Evolutionary conservation across 345 rosid genomes (phyloP).

Genomic region (Camelina hispida): DNA sequence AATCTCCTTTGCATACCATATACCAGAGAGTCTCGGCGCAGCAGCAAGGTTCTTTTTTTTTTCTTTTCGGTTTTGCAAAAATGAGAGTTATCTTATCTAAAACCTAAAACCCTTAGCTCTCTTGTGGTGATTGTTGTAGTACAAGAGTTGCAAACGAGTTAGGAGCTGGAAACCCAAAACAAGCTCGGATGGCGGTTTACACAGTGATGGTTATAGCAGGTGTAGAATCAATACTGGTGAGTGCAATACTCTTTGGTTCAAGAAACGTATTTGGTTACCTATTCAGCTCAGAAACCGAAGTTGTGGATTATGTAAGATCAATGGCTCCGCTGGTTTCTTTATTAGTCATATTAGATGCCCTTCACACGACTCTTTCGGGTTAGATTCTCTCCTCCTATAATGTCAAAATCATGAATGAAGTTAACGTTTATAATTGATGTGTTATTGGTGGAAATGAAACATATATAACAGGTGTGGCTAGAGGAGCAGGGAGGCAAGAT

Average conservation of each 20-base stretch:
- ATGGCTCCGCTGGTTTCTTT: conserved; percentile 42
- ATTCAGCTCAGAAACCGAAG: conserved; percentile 45
- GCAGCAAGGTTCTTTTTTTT: conserved; percentile 58
- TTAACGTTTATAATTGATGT: not conserved
- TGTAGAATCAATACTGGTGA: conserved; percentile 39
- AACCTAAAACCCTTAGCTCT: not conserved
- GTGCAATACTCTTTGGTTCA: conserved; percentile 35
- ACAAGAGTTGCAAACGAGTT: conserved; percentile 64
- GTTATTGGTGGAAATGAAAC: not conserved
- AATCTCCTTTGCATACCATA: conserved; percentile 48
- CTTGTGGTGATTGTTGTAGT: conserved; percentile 38
- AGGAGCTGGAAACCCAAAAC: conserved; percentile 48
- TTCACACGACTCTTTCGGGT: conserved; percentile 44
- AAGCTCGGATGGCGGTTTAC: conserved; percentile 39
- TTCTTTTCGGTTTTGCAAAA: not conserved
- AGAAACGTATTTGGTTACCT: conserved; percentile 47
- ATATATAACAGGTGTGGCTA: conserved; percentile 39
- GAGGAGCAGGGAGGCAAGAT: conserved; percentile 49
- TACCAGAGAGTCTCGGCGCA: conserved; percentile 69
- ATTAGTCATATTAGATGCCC: conserved; percentile 44
- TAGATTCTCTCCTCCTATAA: not conserved
- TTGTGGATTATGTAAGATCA: conserved; percentile 42
- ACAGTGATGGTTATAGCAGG: conserved; percentile 39
- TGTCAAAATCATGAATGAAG: not conserved
- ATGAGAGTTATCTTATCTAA: not conserved